Base-by-base conservation (phyloP, 2,329 filamentous ascomycete species). In the Zymoseptoria passerinii region DNA sequence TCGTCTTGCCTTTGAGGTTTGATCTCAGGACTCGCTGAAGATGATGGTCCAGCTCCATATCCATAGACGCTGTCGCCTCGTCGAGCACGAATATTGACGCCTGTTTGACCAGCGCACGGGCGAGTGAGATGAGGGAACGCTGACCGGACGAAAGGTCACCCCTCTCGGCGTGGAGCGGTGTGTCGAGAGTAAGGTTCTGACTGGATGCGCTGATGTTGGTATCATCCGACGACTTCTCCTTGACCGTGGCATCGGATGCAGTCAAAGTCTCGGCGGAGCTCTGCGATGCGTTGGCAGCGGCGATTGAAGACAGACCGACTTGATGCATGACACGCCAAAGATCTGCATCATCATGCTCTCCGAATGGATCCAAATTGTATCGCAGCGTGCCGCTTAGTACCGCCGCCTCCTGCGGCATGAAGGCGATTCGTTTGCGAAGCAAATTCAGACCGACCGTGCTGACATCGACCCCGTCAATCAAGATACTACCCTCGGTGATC, bases 311-410 rank as follows among this genome's bases (percentile, higher is more conserved):
- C 1, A 51, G 49, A 1, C 49, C 49, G 49, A 51, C 49, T 53
- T 53, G 51, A 5, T 35, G 51, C 18, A 27, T 19, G 3, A 19
- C 20, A 13, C 28, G 51, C 51, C 20, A 35, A 3, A 92, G 81
- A 66, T 88, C 85, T 0, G 76, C 77, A 62, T 92, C 88, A 1
- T 78, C 81, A 67, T 89, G 83, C 60, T 87, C 78, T 56, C 86
- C 78, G 66, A 92, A 91, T 0, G 89, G 85, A 67, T 92, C 89
- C 4, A 92, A 78, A 67, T 92, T 92, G 50, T 80, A 83, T 50
- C 89, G 81, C 20, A 94, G 77, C 0, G 88, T 90, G 19, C 89
- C 89, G 9, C 18, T 13, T 4, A 53, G 7, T 13, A 53, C 18
- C 13, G 51, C 28, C 6, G 51, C 20, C 2, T 53, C 51, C 29